Evolutionary conservation across 306 rosid species (phyloP).

Genomic region (Senna siamea): DNA sequence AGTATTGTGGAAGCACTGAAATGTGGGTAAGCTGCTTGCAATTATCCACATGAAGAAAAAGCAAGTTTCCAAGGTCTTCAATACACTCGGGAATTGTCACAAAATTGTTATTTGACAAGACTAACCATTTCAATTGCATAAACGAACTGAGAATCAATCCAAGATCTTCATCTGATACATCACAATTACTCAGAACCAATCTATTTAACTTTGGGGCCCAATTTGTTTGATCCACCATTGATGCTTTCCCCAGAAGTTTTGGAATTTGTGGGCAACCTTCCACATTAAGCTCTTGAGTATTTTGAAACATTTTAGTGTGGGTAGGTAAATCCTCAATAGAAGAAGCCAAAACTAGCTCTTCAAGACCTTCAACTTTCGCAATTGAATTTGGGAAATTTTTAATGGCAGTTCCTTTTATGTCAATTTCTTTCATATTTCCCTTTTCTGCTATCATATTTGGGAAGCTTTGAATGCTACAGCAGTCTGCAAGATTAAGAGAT

Average conservation of each 20-base stretch:
- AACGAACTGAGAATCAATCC: constrained; percentile 30
- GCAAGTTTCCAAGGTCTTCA: constrained; percentile 33
- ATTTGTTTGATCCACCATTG: not conserved
- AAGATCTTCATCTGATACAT: constrained; percentile 37
- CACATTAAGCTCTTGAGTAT: constrained; percentile 18
- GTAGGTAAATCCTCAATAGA: constrained; percentile 38
- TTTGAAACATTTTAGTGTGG: constrained; percentile 28
- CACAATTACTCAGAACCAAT: constrained; percentile 33
- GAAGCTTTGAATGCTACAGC: constrained; percentile 28
- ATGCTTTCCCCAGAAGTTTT: constrained; percentile 21
- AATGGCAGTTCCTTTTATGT: constrained; percentile 39
- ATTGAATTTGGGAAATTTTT: constrained; percentile 37
- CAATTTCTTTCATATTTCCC: constrained; percentile 25
- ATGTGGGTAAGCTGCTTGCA: constrained; percentile 36
- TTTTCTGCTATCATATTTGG: constrained; percentile 38
- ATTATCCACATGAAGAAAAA: constrained; percentile 32
- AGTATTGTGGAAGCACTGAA: constrained; percentile 28
- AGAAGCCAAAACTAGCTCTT: constrained; percentile 33
- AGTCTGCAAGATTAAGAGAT: constrained; percentile 4
- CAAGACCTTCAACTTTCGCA: constrained; percentile 25
- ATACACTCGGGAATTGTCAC: constrained; percentile 38
- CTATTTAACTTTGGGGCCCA: constrained; percentile 33
- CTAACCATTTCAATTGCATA: constrained; percentile 32
- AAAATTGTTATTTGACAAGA: constrained; percentile 37
- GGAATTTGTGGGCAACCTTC: constrained; percentile 34